Evolutionary conservation across 352 stramenopile species (phyloP).

Genomic region (Aphanomyces astaci): DNA sequence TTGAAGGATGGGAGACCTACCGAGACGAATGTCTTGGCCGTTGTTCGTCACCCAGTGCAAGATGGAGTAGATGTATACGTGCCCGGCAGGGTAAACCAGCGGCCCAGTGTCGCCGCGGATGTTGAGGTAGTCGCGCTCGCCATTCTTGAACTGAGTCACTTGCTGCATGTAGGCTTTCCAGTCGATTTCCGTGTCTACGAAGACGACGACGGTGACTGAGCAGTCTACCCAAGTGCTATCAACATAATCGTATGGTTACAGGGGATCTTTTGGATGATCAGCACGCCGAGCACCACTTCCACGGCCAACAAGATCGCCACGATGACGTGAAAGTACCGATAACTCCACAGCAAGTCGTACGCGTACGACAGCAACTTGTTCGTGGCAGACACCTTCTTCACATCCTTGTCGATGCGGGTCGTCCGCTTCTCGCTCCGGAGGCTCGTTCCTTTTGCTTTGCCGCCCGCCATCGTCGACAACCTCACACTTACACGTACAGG

Average conservation of each 20-base stretch:
- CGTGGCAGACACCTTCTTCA: slow-evolving; percentile 65
- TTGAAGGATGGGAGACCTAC: slow-evolving; percentile 21
- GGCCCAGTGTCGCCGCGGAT: slow-evolving; percentile 94
- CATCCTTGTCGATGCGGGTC: slow-evolving; percentile 82
- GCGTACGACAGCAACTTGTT: slow-evolving; percentile 61
- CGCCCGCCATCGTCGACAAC: neutral
- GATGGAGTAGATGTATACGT: slow-evolving; percentile 95
- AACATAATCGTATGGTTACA: no score
- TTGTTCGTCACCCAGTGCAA: slow-evolving; percentile 87
- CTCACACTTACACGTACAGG: neutral
- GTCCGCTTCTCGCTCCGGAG: slow-evolving; percentile 32
- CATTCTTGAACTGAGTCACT: slow-evolving; percentile 87
- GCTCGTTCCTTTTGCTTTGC: slow-evolving; percentile 2
- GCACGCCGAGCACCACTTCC: slow-evolving; percentile 51
- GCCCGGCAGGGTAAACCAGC: slow-evolving; percentile 97
- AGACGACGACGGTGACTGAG: no score
- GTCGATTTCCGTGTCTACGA: slow-evolving; percentile 97
- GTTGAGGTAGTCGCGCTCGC: slow-evolving; percentile 94
- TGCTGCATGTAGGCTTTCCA: slow-evolving; percentile 99
- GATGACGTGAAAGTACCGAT: slow-evolving; percentile 70
- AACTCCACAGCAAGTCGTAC: slow-evolving; percentile 83
- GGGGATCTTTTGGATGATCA: slow-evolving; percentile 75
- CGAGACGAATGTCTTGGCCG: slow-evolving; percentile 65
- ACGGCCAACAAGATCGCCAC: slow-evolving; percentile 44
- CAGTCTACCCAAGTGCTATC: no score